Evolutionary conservation across 805 yeast species (phyloP).

Genomic region (Saccharomycopsis schoenii): DNA sequence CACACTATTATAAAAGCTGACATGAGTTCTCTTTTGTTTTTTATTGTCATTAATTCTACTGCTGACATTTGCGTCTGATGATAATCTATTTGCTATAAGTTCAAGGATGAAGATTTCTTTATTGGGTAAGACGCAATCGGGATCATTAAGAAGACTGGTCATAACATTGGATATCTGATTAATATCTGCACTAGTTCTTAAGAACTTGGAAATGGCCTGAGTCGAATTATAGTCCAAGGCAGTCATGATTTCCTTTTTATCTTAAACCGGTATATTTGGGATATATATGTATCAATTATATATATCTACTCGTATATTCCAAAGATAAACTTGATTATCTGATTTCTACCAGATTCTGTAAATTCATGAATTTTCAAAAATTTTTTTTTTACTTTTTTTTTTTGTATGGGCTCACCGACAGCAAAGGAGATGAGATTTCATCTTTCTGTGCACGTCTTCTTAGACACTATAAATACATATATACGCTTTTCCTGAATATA

Average conservation of each 20-base stretch:
- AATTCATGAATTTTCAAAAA: no score
- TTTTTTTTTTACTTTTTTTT: no score
- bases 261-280: not conserved
- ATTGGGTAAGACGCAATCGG: slow-evolving; percentile 8
- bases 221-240: slow-evolving; percentile 1
- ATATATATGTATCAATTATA: no score
- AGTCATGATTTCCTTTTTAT: not conserved
- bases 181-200: slow-evolving; percentile 11
- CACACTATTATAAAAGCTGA: slow-evolving; percentile 2
- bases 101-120: slow-evolving; percentile 9
- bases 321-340: no score
- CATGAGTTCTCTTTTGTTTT: slow-evolving; percentile 1
- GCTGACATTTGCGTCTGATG: not conserved
- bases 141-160: slow-evolving; percentile 1
- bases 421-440: no score
- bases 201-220: slow-evolving; percentile 11
- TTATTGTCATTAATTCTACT: not conserved
- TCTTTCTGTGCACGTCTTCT: no score
- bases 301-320: no score
- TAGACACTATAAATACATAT: no score
- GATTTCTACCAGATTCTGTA: no score
- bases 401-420: no score
- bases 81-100: slow-evolving; percentile 6
- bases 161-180: not conserved
- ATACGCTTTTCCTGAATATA: no score